phyloP scores from a whole-genome alignment of 2,329 filamentous ascomycete genomes.

The Scytalidium lignicola region DNA sequence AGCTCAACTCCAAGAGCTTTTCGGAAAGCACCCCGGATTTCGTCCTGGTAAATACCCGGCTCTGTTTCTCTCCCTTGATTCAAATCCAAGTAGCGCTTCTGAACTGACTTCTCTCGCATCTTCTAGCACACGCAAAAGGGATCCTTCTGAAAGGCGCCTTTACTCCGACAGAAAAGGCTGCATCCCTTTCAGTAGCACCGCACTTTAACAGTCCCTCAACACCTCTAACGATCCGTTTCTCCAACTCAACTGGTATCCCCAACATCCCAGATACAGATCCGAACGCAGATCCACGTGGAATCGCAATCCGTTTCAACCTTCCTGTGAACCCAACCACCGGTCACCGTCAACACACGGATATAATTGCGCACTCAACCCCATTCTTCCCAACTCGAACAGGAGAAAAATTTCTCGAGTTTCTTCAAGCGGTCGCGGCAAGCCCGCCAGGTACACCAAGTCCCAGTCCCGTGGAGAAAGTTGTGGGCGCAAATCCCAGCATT shows the following conservation, averaged over 20 bases:
- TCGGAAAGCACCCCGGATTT: constrained; percentile 35
- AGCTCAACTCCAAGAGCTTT: constrained; percentile 32
- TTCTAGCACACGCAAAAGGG: constrained; percentile 49
- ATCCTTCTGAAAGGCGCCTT: constrained; percentile 47
- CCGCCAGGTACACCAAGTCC: constrained; percentile 19
- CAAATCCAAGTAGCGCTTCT: not conserved
- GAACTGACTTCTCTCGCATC: not conserved
- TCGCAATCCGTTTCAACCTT: constrained; percentile 44
- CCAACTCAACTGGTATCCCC: constrained; percentile 45
- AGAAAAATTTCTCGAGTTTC: constrained; percentile 45
- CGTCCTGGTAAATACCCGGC: constrained; percentile 30
- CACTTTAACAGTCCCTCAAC: constrained; percentile 42
- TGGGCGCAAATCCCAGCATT: constrained; percentile 41
- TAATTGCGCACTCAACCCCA: constrained; percentile 46
- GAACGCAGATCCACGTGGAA: constrained; percentile 42
- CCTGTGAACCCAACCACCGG: constrained; percentile 24
- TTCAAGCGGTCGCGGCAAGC: constrained; percentile 33
- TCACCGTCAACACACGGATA: constrained; percentile 47
- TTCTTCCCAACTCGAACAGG: constrained; percentile 48
- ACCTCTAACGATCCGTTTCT: constrained; percentile 42
- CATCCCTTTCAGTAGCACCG: constrained; percentile 38
- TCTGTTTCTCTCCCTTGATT: not conserved
- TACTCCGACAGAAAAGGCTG: constrained; percentile 39
- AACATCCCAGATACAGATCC: constrained; percentile 42
- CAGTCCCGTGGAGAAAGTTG: constrained; percentile 33